phyloP scores from a whole-genome alignment of 2,329 filamentous ascomycete species.

The Colletotrichum trifolii region DNA sequence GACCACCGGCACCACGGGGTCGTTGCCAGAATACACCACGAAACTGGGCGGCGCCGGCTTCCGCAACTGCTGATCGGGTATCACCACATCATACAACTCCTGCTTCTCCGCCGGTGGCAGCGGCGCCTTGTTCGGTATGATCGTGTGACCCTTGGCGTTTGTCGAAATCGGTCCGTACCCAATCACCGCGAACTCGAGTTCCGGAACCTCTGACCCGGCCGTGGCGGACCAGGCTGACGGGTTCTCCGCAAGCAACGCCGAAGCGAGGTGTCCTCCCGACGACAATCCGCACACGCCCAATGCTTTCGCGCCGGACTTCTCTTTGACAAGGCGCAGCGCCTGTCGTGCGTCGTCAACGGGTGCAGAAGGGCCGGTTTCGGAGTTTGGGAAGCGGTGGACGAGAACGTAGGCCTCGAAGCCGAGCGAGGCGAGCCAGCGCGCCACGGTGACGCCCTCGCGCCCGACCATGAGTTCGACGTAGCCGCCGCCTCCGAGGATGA shows the following conservation, averaged over 20 bases:
- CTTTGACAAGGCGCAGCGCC: slow-evolving; percentile 35
- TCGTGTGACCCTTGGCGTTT: slow-evolving; percentile 38
- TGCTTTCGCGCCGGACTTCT: neutral
- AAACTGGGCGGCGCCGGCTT: slow-evolving; percentile 38
- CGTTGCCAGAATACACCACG: slow-evolving; percentile 38
- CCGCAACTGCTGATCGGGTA: slow-evolving; percentile 38
- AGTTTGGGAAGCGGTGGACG: slow-evolving; percentile 39
- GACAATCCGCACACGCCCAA: slow-evolving; percentile 39
- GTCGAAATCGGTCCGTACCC: slow-evolving; percentile 41
- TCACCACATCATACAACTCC: slow-evolving; percentile 38
- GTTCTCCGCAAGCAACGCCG: slow-evolving; percentile 39
- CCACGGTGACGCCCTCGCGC: slow-evolving; percentile 38
- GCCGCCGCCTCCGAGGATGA: slow-evolving; percentile 40
- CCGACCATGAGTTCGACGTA: slow-evolving; percentile 41
- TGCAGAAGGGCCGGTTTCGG: slow-evolving; percentile 35
- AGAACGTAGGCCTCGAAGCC: slow-evolving; percentile 40
- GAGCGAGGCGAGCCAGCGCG: slow-evolving; percentile 38
- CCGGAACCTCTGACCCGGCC: slow-evolving; percentile 29
- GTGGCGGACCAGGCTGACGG: slow-evolving; percentile 34
- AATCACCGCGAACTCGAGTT: slow-evolving; percentile 37
- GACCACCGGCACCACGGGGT: slow-evolving; percentile 38
- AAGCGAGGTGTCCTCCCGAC: slow-evolving; percentile 39
- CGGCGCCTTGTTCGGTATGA: slow-evolving; percentile 37
- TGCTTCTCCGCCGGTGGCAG: slow-evolving; percentile 40
- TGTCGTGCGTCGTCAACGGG: slow-evolving; percentile 39